Base-by-base conservation (phyloP, 805 yeast genomes). In the Wickerhamomyces alni region DNA sequence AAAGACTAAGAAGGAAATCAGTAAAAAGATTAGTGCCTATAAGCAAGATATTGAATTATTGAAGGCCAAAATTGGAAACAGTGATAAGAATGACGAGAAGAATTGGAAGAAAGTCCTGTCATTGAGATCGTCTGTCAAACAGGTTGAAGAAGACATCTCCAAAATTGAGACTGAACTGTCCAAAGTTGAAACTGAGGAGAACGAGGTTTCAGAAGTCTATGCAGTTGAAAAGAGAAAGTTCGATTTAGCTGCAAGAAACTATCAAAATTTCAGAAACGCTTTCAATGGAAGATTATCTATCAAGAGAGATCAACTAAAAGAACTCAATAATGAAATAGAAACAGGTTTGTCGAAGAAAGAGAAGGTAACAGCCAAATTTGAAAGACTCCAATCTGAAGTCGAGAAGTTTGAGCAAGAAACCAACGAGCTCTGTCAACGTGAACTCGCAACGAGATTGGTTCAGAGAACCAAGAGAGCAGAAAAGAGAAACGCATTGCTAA, bases 1-100 rank as follows among this genome's bases (percentile, higher is more conserved):
- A 55, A 75, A 76, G 39, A 56, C 71, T 36, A 73, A 75, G 46
- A 73, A 73, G 35, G 87, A 81, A 42, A 69, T 77, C 51, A 64
- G 74, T 38, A 80, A 80, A 48, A 70, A 71, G 39, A 58, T 79
- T 11, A 58, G 67, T 11, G 54, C 75, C 0, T 57, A 77, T 39
- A 70, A 77, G 40, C 62, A 70, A 35, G 88, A 82, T 42, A 77
- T 78, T 44, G 85, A 77, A 29, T 58, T 60, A 33, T 59, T 76
- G 34, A 75, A 70, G 48, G 62, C 60, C 12, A 71, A 75, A 47
- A 65, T 74, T 8, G 58, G 62, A 24, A 67, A 68, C 32, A 70
- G 71, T 39, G 75, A 71, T 37, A 66, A 68, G 19, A 74, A 72
- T 43, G 87, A 80, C 51, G 79, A 72, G 41, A 72, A 82, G 44